phyloP scores from a whole-genome alignment of 192 early-diverging fungal species.

The Linnemannia zychae region DNA sequence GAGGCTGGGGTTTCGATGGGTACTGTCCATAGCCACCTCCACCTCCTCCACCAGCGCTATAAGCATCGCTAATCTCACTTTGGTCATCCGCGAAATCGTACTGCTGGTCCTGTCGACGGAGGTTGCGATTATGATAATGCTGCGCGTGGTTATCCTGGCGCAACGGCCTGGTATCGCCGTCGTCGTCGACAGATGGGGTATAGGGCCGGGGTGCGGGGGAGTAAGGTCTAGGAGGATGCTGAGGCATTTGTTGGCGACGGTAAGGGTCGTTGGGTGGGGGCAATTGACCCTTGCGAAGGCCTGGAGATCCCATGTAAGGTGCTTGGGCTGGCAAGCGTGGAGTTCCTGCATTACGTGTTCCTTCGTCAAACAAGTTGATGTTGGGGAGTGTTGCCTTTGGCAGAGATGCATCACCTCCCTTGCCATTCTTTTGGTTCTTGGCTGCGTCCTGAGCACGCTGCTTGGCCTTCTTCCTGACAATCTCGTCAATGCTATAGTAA shows the following conservation, averaged over 20 bases:
- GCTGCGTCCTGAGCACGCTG: slow-evolving; percentile 56
- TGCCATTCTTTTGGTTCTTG: slow-evolving; percentile 29
- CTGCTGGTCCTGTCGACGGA: slow-evolving; percentile 36
- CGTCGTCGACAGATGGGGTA: slow-evolving; percentile 48
- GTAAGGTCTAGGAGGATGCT: slow-evolving; percentile 43
- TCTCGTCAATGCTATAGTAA: slow-evolving; percentile 64
- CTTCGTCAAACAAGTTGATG: slow-evolving; percentile 46
- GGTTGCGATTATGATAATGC: slow-evolving; percentile 50
- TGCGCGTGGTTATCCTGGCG: slow-evolving; percentile 53
- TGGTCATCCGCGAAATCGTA: slow-evolving; percentile 48
- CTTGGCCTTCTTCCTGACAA: slow-evolving; percentile 64
- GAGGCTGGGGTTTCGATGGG: slow-evolving; percentile 17
- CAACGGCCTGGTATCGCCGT: slow-evolving; percentile 40
- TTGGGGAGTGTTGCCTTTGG: slow-evolving; percentile 56
- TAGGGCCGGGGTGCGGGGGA: slow-evolving; percentile 43
- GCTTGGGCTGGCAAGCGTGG: slow-evolving; percentile 32
- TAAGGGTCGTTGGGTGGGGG: slow-evolving; percentile 46
- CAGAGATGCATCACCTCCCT: slow-evolving; percentile 30
- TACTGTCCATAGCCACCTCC: slow-evolving; percentile 25
- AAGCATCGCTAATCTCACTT: slow-evolving; percentile 47
- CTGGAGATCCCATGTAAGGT: slow-evolving; percentile 47
- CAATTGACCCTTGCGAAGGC: slow-evolving; percentile 29
- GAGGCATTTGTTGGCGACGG: slow-evolving; percentile 44
- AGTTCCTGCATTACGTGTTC: slow-evolving; percentile 21
- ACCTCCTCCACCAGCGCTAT: slow-evolving; percentile 29